Percentiles rank a stretch among this genome's conserved stretches.
phyloP scores from a whole-genome alignment of 345 rosid genomes.

The Acer saccharum region DNA sequence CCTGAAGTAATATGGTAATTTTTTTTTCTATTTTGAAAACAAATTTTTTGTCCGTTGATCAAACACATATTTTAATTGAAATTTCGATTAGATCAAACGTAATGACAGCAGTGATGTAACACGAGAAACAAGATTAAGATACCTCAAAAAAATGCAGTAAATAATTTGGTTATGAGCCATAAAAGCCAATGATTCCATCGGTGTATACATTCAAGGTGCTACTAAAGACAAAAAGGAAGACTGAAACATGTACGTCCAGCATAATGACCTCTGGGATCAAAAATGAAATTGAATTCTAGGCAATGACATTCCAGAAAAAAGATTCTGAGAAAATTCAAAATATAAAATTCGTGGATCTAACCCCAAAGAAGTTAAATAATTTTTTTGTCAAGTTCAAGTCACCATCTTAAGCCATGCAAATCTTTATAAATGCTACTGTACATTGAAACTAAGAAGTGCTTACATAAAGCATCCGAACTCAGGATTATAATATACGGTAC shows the following conservation, averaged over 20 bases:
- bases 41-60: too few relatives aligned
- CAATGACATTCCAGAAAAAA: not conserved
- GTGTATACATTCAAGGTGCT: not conserved
- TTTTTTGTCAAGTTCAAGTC: not conserved
- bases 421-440: not conserved
- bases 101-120: not conserved
- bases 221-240: not conserved
- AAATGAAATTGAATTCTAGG: too few relatives aligned
- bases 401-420: too few relatives aligned
- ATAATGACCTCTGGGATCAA: too few relatives aligned
- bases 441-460: not conserved
- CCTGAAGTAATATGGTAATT: not conserved
- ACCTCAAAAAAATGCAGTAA: not conserved
- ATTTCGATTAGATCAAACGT: too few relatives aligned
- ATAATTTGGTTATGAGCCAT: not conserved
- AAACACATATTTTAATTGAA: too few relatives aligned
- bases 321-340: not conserved
- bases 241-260: not conserved
- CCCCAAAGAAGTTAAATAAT: not conserved
- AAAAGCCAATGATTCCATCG: not conserved
- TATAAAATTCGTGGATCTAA: not conserved
- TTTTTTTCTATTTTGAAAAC: not conserved
- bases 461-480: not conserved
- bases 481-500: not conserved
- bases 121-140: not conserved